Conservation (phyloP, 106 monocot genomes). For the Dendrobium catenatum region DNA sequence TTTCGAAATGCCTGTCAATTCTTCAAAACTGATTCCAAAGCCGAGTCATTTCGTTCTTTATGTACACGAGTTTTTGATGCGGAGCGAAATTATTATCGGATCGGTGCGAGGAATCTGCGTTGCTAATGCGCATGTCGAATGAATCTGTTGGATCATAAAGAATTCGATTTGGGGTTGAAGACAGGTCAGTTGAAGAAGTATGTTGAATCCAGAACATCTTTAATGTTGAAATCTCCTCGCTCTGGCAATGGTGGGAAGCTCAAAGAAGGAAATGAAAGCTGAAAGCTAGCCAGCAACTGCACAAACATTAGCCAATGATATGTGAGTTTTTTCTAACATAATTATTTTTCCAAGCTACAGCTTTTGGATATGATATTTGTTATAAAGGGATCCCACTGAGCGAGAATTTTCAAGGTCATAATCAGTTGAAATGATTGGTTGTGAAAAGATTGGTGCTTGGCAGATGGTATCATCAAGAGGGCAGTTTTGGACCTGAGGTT, state of each 20-base stretch:
- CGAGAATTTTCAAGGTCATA: too few species aligned
- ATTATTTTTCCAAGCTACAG: neutral
- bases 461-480: too few species aligned
- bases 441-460: too few species aligned
- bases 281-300: constrained; percentile 66
- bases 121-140: neutral
- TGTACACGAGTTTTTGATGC: too few species aligned
- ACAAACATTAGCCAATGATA: neutral
- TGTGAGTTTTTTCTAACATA: neutral
- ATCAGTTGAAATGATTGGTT: too few species aligned
- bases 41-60: too few species aligned
- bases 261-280: constrained; percentile 58
- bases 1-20: too few species aligned
- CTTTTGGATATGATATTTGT: too few species aligned
- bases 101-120: neutral
- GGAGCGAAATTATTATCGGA: neutral
- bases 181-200: constrained; percentile 84
- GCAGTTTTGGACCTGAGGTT: too few species aligned
- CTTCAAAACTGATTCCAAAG: too few species aligned
- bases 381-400: too few species aligned
- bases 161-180: neutral
- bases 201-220: constrained; percentile 60
- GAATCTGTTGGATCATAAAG: neutral
- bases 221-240: constrained; percentile 66
- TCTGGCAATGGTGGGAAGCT: constrained; percentile 74